Percentiles rank a stretch among this genome's conserved stretches.
These are phyloP conservation scores for Rugonectria rugulosa DNA, from an alignment of 2,329 filamentous ascomycete species.

Conservation along the genomic window DNA sequence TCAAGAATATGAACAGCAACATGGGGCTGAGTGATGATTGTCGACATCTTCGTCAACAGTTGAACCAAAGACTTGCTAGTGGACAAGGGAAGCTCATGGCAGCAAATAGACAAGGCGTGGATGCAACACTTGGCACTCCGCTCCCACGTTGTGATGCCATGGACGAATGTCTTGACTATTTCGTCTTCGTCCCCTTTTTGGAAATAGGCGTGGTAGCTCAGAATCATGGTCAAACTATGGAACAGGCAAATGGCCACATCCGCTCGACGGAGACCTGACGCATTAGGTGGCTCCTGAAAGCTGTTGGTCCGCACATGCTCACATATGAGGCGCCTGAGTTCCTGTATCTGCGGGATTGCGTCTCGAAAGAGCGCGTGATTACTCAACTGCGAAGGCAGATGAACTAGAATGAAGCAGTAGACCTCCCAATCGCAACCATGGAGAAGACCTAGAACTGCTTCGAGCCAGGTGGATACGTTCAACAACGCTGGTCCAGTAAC, in stretches of 20 bases:
- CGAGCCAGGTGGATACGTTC: constrained; percentile 75
- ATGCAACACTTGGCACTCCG: constrained; percentile 92
- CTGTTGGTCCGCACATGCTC: constrained; percentile 80
- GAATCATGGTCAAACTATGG: constrained; percentile 83
- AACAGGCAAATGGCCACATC: constrained; percentile 91
- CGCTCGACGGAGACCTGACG: constrained; percentile 82
- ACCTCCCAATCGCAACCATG: constrained; percentile 86
- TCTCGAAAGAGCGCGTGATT: constrained; percentile 87
- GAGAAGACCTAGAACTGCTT: constrained; percentile 76
- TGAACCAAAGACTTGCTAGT: constrained; percentile 85
- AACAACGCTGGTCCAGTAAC: constrained; percentile 55
- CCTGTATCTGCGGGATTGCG: constrained; percentile 76
- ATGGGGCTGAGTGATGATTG: constrained; percentile 92
- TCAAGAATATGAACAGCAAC: constrained; percentile 95
- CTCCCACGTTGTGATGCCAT: constrained; percentile 84
- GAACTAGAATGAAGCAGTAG: constrained; percentile 88
- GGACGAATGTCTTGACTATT: constrained; percentile 84
- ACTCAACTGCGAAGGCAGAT: constrained; percentile 85
- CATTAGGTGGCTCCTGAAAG: constrained; percentile 81
- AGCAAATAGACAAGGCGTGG: constrained; percentile 92
- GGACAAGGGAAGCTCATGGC: constrained; percentile 89
- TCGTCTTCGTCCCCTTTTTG: constrained; percentile 87
- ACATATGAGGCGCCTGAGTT: constrained; percentile 78
- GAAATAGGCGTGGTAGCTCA: constrained; percentile 90
- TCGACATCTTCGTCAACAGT: constrained; percentile 91